Base-by-base conservation (phyloP, 768 basidiomycete genomes). In the Tephrocybe sp. region DNA sequence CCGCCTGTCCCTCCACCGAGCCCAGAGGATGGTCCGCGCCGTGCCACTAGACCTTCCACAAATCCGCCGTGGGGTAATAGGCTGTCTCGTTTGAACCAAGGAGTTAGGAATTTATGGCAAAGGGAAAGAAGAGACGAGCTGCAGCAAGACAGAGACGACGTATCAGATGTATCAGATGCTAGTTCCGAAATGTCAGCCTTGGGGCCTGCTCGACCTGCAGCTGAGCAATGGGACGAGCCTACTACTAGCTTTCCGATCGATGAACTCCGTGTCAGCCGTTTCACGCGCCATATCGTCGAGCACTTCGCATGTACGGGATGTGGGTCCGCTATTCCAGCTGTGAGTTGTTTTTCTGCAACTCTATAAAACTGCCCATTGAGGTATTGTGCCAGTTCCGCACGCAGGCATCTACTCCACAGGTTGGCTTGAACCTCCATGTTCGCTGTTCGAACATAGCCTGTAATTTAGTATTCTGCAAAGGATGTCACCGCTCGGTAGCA, bases 371-470 rank as follows among this genome's bases (percentile, higher is more conserved):
- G 7, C 7, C 26, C 7, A 22, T 35, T 45, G 22, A 48, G 10
- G 3, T 14, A n/a, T 6, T 48, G 8, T 32, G 22, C 23, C 22
- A 52, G 39, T 31, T 42, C 16, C 51, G 34, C 8, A 23, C 38
- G 10, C 32, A 16, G 17, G 44, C 30, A 46, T n/a, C 23, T 14
- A 45, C 41, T 2, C 39, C 39, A 20, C 45, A 47, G 17, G 20
- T 52, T 13, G 26, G 45, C 13, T 22, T 22, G 5, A 46, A 47
- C 11, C 49, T 50, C 16, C 44, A 45, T 47, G 23, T 50, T 4
- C 45, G 48, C 23, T 54, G 49, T 39, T 31, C 44, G 7, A 47
- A 47, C 22, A 23, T 23, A 4, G 5, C 3, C 16, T 55, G 54
- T 35, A 8, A 0, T 9, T 11, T n/a, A 10, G 42, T 39, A 5